Evolutionary conservation across 768 basidiomycete genomes (phyloP), one percentile per base, ranked within the genome.

Genomic region (Xanthoconium purpureum): DNA sequence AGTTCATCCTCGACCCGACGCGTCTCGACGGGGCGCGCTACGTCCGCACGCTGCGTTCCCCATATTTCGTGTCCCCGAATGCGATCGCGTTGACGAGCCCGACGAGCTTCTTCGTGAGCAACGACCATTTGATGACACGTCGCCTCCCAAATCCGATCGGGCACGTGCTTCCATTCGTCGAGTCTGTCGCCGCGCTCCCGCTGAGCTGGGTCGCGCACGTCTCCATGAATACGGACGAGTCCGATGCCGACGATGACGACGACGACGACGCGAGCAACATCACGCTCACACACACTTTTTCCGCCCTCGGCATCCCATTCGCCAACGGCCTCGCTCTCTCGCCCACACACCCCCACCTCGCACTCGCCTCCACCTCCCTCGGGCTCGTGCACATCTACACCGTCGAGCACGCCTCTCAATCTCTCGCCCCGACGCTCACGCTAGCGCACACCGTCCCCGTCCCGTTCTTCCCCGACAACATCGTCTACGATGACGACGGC

Each of bases 261-360:
- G 57, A 48, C 14, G 28, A 11, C 30, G 63, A 73, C 48, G 68
- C 69, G n/a, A 62, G 67, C 42, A 63, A 60, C 17, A 35, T 6
- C 1, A 17, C 57, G 0, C 55, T 81, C 46, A 55, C 66, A 0
- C 75, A 82, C 53, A 65, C 68, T 9, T 69, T 82, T 42, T 73
- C 74, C 6, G 78, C 76, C 7, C 63, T 73, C 3, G 81, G 81
- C 50, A 68, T 88, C 14, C 71, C 88, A 0, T 89, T 89, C 67
- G 74, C 88, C 4, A 91, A 91, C 61, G 89, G 89, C 18, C 60
- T 90, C 55, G 77, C 87, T 0, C 60, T 89, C 40, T 85, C 86
- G 0, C 79, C 77, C 1, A 65, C 72, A 1, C 78, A 77, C 2
- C 63, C 70, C 3, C 73, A 79, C 35, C 73, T 88, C 28, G 89